Evolutionary conservation across 1,284 basidiomycete genomes (phyloP), one percentile per base, ranked within the genome.

Genomic region (Rhodotorula sp.): DNA sequence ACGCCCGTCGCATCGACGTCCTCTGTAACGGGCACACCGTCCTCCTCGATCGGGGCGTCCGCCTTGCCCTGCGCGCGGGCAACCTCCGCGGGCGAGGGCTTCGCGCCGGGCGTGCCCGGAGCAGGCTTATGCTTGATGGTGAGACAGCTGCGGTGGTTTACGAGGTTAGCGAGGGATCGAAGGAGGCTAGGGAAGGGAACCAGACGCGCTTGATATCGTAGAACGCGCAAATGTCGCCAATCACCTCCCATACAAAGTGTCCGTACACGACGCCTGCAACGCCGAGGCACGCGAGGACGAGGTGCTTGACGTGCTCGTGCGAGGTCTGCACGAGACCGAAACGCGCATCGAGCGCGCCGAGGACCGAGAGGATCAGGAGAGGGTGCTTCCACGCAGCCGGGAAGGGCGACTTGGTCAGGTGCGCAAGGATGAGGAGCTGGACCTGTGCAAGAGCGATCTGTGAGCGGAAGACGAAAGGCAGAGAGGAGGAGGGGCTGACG

Each of bases 391-490:
- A 73, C 17, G 51, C 61, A 2, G 73, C 61, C 0, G 95, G 95
- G 84, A 97, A 97, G 12, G 88, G 84, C 53, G 87, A 85, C 75
- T 88, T 88, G 63, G 94, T 95, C 54, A 98, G 89, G 82, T 99
- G 96, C 0, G 94, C 92, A 48, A 97, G 84, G 80, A 98, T 98
- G 83, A 98, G 91, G 76, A 91, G 85, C 50, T 93, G 92, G 57
- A 97, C 50, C 50, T 51, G 50, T 15, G 13, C 7, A 1, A 17
- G 50, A 19, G n/a, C 12, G 13, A 29, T 12, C 4, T 9, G 27
- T 29, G 17, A 51, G 27, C n/a, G 50, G 1, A 27, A 3, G 27
- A 10, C 8, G 19, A 27, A 27, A 29, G 50, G n/a, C 9, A 25
- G 46, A 48, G 15, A 29, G n/a, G 4, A 4, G 9, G 48, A 51